Percentiles rank a stretch among this genome's conserved stretches.
phyloP scores from a whole-genome alignment of 495 filamentous ascomycete species.

The Neurospora tetrasperma region DNA sequence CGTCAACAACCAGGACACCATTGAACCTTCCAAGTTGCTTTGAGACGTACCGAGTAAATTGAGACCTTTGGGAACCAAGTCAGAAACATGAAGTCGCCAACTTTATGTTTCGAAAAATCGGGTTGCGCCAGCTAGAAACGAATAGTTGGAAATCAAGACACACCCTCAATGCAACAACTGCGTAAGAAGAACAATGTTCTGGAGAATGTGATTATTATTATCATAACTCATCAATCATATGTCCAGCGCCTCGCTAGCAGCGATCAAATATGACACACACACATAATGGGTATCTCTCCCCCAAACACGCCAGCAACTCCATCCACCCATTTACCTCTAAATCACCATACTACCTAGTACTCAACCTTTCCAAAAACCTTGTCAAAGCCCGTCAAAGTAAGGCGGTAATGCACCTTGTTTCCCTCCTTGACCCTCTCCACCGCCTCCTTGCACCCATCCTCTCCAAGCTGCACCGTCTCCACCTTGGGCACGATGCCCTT shows the following conservation, averaged over 20 bases:
- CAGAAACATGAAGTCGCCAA: no score
- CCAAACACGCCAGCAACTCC: background rate
- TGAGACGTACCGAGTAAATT: no score
- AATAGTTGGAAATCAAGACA: background rate
- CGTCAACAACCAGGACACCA: no score
- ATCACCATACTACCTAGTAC: background rate
- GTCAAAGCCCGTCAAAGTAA: constrained; percentile 41
- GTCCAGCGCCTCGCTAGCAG: background rate
- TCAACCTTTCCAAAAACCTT: constrained; percentile 26
- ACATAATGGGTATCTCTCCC: background rate
- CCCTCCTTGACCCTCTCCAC: constrained; percentile 53
- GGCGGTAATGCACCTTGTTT: constrained; percentile 47
- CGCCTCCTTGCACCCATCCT: constrained; percentile 61
- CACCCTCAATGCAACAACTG: background rate
- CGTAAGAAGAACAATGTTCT: background rate
- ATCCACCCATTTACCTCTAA: background rate
- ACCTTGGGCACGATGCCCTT: constrained; percentile 64
- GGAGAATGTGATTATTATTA: background rate
- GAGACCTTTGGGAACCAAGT: no score
- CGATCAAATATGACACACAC: background rate
- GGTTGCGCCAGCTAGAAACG: no score
- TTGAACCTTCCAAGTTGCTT: no score
- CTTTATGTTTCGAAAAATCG: no score
- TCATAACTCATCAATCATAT: background rate
- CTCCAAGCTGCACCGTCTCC: constrained; percentile 57